Evolutionary conservation across 306 rosid species (phyloP), one percentile per base, ranked within the genome.

Genomic region (Vigna reflexopilosa): DNA sequence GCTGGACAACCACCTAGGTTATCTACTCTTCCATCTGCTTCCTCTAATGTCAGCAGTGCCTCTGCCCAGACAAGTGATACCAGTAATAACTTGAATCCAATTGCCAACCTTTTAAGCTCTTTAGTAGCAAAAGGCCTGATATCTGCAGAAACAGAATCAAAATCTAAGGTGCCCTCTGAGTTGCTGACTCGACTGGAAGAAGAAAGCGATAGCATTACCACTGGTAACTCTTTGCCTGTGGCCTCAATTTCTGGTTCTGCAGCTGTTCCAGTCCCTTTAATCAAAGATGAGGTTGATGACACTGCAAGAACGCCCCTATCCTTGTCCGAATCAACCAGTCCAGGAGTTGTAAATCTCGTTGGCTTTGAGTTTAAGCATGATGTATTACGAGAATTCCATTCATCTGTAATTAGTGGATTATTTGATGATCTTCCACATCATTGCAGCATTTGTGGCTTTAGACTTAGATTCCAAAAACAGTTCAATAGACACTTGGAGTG

Each of bases 101-200:
- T 94, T 85, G 85, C 97, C 70, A 85, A 80, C 87, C 94, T 94
- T 73, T 74, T 94, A 82, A 94, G 91, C 83, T 90, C 97, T 44
- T 86, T 94, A 80, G 98, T 94, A 76, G 96, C 93, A 1, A 89
- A 90, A 84, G 98, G 98, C 65, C 85, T 94, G 82, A 91, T 94
- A 73, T 90, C 93, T 24, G 87, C 97, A 52, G 90, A 90, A 65
- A 66, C 85, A 1, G 97, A 88, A 70, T 57, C 82, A 17, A 55
- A 74, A 9, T 65, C 81, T 55, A 72, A 3, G 58, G 84, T 77
- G 16, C 63, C 92, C 58, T 19, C 81, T 45, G 83, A 90, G 76
- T 50, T 55, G 55, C 81, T 45, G 26, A 28, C 67, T 44, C 82
- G 72, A 62, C 72, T 24, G 17, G 81, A 88, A 82, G 88, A 58